A percentile compares a stretch with the other conserved stretches of the same genome.
These are phyloP conservation scores for Dictyostelium firmibasis DNA, from an alignment of 78 protist species.

Conservation along the genomic window DNA sequence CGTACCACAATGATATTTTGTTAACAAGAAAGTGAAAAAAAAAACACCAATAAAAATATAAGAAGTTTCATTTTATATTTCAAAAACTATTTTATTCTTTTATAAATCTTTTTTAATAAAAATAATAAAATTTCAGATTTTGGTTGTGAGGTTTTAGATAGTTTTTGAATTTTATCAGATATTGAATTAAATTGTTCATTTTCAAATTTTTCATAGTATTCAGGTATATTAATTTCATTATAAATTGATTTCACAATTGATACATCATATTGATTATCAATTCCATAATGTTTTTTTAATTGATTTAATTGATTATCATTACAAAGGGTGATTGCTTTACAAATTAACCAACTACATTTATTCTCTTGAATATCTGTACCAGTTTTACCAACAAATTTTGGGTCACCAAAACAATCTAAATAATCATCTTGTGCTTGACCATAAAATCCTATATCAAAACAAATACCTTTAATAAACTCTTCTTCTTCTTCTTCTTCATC, in stretches of 20 bases:
- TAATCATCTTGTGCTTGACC: constrained; percentile 3
- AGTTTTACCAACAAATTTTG: background rate
- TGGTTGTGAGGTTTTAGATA: background rate
- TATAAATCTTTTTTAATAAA: background rate
- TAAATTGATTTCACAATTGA: background rate
- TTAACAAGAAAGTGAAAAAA: too few relatives aligned
- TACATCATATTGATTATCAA: background rate
- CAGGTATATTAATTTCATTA: background rate
- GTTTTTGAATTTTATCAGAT: background rate
- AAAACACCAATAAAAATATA: too few relatives aligned
- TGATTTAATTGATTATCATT: background rate
- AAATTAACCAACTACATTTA: constrained; percentile 1
- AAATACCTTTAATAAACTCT: background rate
- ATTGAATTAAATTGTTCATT: background rate
- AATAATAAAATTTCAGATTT: background rate
- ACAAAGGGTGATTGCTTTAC: background rate
- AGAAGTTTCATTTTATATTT: too few relatives aligned
- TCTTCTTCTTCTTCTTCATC: background rate
- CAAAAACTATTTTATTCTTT: background rate
- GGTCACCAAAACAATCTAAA: constrained; percentile 9
- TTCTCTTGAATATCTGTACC: constrained; percentile 17
- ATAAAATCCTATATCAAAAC: background rate
- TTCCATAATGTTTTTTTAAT: constrained; percentile 6
- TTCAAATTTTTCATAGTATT: background rate
- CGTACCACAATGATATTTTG: too few relatives aligned